Evolutionary conservation across 2,329 filamentous ascomycete genomes (phyloP), one percentile per base, ranked within the genome.

Genomic region (Aspergillus unguis): DNA sequence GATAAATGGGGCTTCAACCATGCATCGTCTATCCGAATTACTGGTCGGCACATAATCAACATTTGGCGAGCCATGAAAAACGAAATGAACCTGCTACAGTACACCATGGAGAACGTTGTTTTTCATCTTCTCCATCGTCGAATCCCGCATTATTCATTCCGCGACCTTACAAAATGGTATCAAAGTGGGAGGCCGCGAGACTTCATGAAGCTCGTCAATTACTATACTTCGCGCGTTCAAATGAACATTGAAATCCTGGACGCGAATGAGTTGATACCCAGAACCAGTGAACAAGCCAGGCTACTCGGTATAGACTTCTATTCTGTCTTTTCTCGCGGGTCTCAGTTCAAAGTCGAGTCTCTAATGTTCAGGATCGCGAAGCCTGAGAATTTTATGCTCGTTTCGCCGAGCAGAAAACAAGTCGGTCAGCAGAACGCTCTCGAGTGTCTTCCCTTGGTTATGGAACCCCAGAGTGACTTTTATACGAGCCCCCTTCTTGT

Each of bases 331-430:
- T 92, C 89, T 5, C 83, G 94, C 50, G 94, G 94, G 11, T 97
- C 92, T 0, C 94, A 99, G 67, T 97, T 95, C 80, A 99, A 99
- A 70, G 94, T 99, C 37, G 94, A 99, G 72, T 96, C 92, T 1
- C 85, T 96, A 62, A 97, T 99, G 94, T 96, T 97, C 65, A 85
- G 94, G 40, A 96, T 99, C 61, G 92, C 94, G 40, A 99, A 99
- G 68, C 92, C 94, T 0, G 94, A 99, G 69, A 96, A 94, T 62
- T 95, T 94, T 63, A 77, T 97, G 6, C 79, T 99, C 1, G 83
- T 95, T 1, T 97, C 92, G 5, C 94, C 94, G 0, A 95, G 87
- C 68, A 83, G 86, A 57, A 92, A 91, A 69, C 94, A 99, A 69
- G 92, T 97, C 1, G 92, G 92, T 3, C 84, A 86, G 27, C 94